A percentile compares a stretch with the other conserved stretches of the same genome.
phyloP scores from a whole-genome alignment of 108 stramenopile species.

The Skeletonema costatum region DNA sequence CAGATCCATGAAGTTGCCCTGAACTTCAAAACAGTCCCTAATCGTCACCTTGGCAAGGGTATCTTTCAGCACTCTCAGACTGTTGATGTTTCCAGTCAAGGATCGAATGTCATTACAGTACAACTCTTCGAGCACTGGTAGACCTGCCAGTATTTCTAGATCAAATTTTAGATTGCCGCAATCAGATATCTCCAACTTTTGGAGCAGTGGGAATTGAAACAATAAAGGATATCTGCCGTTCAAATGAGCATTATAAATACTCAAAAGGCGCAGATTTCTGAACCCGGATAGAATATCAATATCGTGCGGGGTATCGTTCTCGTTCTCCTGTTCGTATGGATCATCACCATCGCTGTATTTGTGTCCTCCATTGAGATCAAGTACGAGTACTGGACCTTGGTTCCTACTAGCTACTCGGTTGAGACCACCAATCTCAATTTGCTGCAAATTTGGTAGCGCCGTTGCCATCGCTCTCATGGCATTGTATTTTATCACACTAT shows the following conservation, averaged over 20 bases:
- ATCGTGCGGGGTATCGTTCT: not conserved
- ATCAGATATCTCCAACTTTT: no score
- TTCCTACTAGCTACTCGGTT: no score
- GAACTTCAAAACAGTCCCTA: not conserved
- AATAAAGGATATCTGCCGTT: not conserved
- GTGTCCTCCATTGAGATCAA: not conserved
- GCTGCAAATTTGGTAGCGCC: constrained; percentile 4
- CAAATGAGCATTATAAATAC: not conserved
- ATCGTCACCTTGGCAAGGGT: not conserved
- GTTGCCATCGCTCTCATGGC: not conserved
- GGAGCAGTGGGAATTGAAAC: not conserved
- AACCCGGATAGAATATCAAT: not conserved
- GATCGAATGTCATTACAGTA: not conserved
- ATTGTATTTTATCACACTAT: constrained; percentile 2
- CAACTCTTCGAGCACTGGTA: not conserved
- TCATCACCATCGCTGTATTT: not conserved
- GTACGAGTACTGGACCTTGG: no score
- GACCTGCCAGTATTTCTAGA: constrained; percentile 2
- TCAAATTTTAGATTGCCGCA: not conserved
- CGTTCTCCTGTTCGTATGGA: not conserved
- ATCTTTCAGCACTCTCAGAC: not conserved
- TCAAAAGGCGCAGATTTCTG: not conserved
- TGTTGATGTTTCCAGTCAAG: not conserved
- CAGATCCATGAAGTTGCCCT: constrained; percentile 11
- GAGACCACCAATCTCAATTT: not conserved